Percentiles rank a stretch among this genome's conserved stretches.
Conservation (phyloP, 176 grass and related monocot genomes). For the Lolium rigidum region DNA sequence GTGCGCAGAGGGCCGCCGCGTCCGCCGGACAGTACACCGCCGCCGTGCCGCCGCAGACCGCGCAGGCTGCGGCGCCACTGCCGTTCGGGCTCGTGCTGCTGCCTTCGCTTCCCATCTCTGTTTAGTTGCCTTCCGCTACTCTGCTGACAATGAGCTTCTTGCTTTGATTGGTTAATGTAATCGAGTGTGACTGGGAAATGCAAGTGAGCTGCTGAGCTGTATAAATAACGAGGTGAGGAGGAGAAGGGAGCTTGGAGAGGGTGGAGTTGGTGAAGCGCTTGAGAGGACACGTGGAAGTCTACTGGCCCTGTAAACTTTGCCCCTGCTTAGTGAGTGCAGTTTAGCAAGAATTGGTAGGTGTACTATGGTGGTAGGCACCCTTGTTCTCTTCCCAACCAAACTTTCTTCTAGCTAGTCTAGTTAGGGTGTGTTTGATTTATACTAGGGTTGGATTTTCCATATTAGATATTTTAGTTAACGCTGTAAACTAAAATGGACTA, state of each 20-base stretch:
- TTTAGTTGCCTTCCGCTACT: too few species aligned
- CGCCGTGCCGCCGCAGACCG: constrained; percentile 48
- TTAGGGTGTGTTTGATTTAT: too few species aligned
- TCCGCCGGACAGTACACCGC: constrained; percentile 60
- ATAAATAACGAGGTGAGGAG: constrained; percentile 42
- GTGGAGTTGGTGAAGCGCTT: constrained; percentile 43
- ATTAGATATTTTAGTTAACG: too few species aligned
- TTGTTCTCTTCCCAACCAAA: constrained; percentile 24
- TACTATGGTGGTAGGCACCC: constrained; percentile 44
- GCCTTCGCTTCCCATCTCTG: constrained; percentile 50
- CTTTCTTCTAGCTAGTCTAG: background rate
- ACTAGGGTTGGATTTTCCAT: too few species aligned
- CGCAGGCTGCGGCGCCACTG: constrained; percentile 34
- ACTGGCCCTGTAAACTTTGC: constrained; percentile 39
- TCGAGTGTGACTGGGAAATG: constrained; percentile 38
- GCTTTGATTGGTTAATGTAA: background rate
- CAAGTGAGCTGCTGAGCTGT: constrained; percentile 51
- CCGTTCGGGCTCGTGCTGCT: constrained; percentile 32
- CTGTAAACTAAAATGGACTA: too few species aligned
- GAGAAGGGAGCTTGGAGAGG: constrained; percentile 10
- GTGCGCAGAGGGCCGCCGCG: constrained; percentile 54
- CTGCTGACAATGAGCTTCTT: background rate
- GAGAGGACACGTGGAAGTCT: constrained; percentile 45
- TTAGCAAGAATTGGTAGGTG: constrained; percentile 41
- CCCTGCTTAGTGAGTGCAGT: background rate